phyloP scores from a whole-genome alignment of 1,139 yeast species.

The Blastobotrys apis region DNA sequence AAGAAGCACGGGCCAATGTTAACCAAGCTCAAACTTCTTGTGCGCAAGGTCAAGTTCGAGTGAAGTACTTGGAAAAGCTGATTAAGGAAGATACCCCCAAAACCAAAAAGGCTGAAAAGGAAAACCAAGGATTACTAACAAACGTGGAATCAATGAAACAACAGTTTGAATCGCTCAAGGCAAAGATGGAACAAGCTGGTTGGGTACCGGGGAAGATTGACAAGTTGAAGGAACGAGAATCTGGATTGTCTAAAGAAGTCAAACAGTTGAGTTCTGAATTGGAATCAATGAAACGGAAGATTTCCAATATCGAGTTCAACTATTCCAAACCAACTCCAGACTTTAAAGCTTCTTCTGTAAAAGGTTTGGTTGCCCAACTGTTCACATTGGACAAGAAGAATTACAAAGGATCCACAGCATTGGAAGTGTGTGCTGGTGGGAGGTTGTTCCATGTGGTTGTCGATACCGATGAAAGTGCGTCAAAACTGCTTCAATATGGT shows the following conservation, averaged over 20 bases:
- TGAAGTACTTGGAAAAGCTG: constrained; percentile 54
- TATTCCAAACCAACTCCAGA: constrained; percentile 61
- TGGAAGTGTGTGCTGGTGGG: constrained; percentile 94
- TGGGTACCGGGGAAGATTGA: constrained; percentile 50
- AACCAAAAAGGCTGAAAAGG: constrained; percentile 51
- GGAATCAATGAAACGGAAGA: constrained; percentile 56
- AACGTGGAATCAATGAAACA: constrained; percentile 45
- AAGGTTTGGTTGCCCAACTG: constrained; percentile 87
- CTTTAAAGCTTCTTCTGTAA: constrained; percentile 58
- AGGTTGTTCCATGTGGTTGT: constrained; percentile 87
- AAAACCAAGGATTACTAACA: constrained; percentile 42
- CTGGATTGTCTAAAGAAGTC: constrained; percentile 33
- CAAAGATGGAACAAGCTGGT: constrained; percentile 51
- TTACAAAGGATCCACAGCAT: constrained; percentile 66
- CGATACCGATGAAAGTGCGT: constrained; percentile 78
- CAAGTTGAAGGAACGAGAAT: constrained; percentile 43
- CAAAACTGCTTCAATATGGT: constrained; percentile 75
- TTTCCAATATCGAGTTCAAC: constrained; percentile 72
- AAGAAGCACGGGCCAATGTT: constrained; percentile 56
- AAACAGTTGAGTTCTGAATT: constrained; percentile 47
- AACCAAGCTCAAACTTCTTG: constrained; percentile 53
- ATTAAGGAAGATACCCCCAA: constrained; percentile 50
- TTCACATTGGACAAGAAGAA: constrained; percentile 60
- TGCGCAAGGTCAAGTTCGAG: constrained; percentile 58
- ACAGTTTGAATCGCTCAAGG: constrained; percentile 42